A percentile compares a stretch with the other conserved stretches of the same genome.
Evolutionary conservation across 164 flowering plant genomes (phyloP).

Genomic region (Buxus sempervirens): DNA sequence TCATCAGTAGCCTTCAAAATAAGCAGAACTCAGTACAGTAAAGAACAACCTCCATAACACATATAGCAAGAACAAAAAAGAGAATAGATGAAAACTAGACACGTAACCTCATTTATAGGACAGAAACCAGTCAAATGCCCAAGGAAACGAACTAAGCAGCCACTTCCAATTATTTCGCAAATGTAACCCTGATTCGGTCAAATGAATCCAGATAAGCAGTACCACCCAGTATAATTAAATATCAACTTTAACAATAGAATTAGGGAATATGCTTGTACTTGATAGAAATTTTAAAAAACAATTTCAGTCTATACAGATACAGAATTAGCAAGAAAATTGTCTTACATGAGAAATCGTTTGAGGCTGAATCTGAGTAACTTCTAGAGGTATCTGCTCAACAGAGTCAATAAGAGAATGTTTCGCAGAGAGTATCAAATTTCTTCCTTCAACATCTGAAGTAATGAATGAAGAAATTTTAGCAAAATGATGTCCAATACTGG

Average conservation of each 20-base stretch:
- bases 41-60: not conserved
- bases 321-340: not conserved
- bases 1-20: slow-evolving; percentile 66
- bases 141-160: slow-evolving; percentile 93
- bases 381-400: slow-evolving; percentile 58
- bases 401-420: slow-evolving; percentile 74
- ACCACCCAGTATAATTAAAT: not conserved
- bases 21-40: slow-evolving; percentile 7
- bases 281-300: not conserved
- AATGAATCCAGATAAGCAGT: not conserved
- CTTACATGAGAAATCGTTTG: slow-evolving; percentile 72
- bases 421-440: slow-evolving; percentile 67
- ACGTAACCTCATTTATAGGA: slow-evolving; percentile 64
- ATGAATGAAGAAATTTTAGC: not conserved
- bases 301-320: not conserved
- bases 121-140: slow-evolving; percentile 90
- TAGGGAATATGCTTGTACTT: not conserved
- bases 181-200: slow-evolving; percentile 68
- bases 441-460: slow-evolving; percentile 61
- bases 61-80: not conserved
- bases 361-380: slow-evolving; percentile 48
- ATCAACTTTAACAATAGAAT: not conserved
- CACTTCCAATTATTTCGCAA: slow-evolving; percentile 77
- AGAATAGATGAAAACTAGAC: not conserved
- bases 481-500: slow-evolving; percentile 1